phyloP scores from a whole-genome alignment of 2,329 filamentous ascomycete species.

The Cordyceps javanica region DNA sequence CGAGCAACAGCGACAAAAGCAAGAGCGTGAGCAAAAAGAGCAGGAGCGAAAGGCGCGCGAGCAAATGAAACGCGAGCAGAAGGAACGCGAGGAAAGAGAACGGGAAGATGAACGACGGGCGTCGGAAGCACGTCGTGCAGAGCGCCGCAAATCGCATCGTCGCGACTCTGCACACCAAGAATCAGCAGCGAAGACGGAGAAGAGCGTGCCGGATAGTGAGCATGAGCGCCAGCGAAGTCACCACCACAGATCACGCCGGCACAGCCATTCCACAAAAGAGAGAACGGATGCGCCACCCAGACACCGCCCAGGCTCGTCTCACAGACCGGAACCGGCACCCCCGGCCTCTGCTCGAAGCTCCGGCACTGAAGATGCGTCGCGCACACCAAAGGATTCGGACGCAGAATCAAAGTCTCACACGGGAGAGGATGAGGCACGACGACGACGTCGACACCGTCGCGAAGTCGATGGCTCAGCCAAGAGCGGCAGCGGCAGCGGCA shows the following conservation, averaged over 20 bases:
- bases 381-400: background rate
- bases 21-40: too few species aligned
- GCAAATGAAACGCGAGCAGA: too few species aligned
- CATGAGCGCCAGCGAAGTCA: constrained; percentile 20
- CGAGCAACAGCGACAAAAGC: too few species aligned
- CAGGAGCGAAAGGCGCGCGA: too few species aligned
- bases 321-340: background rate
- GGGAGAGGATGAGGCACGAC: constrained; percentile 8
- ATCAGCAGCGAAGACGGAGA: background rate
- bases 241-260: constrained; percentile 33
- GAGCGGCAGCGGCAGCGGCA: constrained; percentile 2
- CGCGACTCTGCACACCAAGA: background rate
- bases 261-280: constrained; percentile 33
- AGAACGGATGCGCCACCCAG: constrained; percentile 16
- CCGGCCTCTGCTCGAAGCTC: background rate
- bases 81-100: background rate
- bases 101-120: constrained; percentile 14
- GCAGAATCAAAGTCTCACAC: background rate
- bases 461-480: background rate
- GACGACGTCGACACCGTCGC: constrained; percentile 5
- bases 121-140: background rate
- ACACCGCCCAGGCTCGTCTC: background rate
- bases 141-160: background rate
- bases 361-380: background rate
- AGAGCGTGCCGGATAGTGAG: background rate